phyloP scores from a whole-genome alignment of 192 early-diverging fungal species.

The Backusella tarrabulga region DNA sequence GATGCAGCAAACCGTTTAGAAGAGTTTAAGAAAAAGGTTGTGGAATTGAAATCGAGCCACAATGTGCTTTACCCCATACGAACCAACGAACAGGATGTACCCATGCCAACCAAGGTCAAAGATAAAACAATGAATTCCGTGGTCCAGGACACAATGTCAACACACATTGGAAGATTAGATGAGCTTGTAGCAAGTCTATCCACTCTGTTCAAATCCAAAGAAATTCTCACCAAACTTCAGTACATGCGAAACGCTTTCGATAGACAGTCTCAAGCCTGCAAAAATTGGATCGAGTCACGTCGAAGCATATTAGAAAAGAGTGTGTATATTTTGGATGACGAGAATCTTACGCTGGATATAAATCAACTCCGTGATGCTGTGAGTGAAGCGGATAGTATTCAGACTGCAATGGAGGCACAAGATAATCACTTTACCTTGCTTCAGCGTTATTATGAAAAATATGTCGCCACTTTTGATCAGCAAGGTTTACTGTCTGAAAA shows the following conservation, averaged over 20 bases:
- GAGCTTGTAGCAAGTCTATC: constrained; percentile 10
- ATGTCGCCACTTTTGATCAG: constrained; percentile 7
- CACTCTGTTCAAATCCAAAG: constrained; percentile 8
- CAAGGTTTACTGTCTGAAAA: background rate
- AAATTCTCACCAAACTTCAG: constrained; percentile 6
- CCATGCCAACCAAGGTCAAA: constrained; percentile 10
- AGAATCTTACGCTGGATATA: constrained; percentile 8
- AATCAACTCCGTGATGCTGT: constrained; percentile 17
- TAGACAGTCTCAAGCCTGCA: background rate
- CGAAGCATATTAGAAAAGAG: constrained; percentile 5
- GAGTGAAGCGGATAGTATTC: constrained; percentile 18
- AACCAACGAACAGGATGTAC: background rate
- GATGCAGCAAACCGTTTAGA: background rate
- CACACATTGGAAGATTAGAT: constrained; percentile 3
- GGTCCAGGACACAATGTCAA: background rate
- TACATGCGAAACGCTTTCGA: background rate
- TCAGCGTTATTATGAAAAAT: constrained; percentile 5
- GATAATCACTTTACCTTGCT: constrained; percentile 7
- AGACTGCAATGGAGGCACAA: constrained; percentile 15
- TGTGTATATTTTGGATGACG: constrained; percentile 2
- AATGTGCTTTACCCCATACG: background rate
- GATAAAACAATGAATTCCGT: constrained; percentile 17
- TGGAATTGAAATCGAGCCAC: background rate
- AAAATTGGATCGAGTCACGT: constrained; percentile 13
- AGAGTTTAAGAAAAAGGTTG: background rate